Base-by-base conservation (phyloP, 2,329 filamentous ascomycete species). In the Laburnicola sp. region DNA sequence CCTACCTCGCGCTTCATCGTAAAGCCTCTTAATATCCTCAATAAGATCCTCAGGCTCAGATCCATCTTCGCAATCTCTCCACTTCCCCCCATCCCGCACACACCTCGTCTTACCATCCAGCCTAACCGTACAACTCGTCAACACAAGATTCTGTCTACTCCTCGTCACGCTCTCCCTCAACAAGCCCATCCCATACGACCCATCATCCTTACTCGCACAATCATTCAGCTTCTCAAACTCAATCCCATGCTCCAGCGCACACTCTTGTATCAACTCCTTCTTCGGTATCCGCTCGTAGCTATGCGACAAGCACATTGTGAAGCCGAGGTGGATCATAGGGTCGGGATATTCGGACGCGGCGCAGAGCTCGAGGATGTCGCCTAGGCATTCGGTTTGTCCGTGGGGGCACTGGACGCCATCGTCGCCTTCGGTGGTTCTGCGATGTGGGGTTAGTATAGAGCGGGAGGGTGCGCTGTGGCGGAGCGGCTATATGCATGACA, bases 351-450 rank as follows among this genome's bases (percentile, higher is more conserved):
- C 81, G 57, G 87, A 80, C 52, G 86, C 86, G 30, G 92, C 92
- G 75, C 94, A 99, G 43, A 99, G 87, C 71, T 96, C 88, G 73
- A 99, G 80, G 70, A 96, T 96, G 75, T 99, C 91, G 55, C 94
- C 94, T 65, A 97, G 84, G 72, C 89, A 99, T 76, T 99, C 94
- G 36, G 81, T 81, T 4, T 91, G 88, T 6, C 94, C 94, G 71
- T 99, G 94, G 76, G 81, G 93, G 78, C 94, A 99, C 30, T 84
- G 79, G 53, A 97, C 86, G 48, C 91, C 92, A 63, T 92, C 89
- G 63, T 94, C 87, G 56, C 86, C 80, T 44, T 88, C 86, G 39
- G 78, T 75, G 75, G 86, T 63, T 74, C 88, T 81, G 46, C 4
- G 16, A 16, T n/a, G 27, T 8, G 5, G 2, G 2, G 42, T 41